A percentile compares a stretch with the other conserved stretches of the same genome.
Evolutionary conservation across 2,329 filamentous ascomycete species (phyloP).

Genomic region (Colletotrichum brevisporum): DNA sequence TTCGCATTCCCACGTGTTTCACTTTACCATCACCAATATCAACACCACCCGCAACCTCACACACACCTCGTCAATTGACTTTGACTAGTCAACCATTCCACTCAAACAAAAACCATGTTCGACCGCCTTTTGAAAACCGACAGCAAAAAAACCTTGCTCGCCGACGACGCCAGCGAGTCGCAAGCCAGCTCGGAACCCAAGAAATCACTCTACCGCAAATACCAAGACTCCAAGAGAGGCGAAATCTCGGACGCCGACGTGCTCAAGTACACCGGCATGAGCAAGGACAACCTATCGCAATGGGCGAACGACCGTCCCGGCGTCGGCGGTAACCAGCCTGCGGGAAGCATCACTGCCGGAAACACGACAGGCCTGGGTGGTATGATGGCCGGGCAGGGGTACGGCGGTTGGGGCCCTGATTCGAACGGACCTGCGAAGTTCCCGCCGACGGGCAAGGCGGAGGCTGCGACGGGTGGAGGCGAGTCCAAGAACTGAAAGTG

Average conservation of each 20-base stretch:
- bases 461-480: too few relatives aligned
- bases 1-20: too few relatives aligned
- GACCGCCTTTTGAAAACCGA: too few relatives aligned
- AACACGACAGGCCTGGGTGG: slow-evolving; percentile 48
- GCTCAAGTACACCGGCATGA: slow-evolving; percentile 58
- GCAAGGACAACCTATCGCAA: slow-evolving; percentile 46
- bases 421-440: slow-evolving; percentile 52
- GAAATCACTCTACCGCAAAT: slow-evolving; percentile 49
- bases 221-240: slow-evolving; percentile 48
- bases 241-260: slow-evolving; percentile 56
- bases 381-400: slow-evolving; percentile 45
- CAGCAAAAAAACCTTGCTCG: too few relatives aligned
- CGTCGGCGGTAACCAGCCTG: slow-evolving; percentile 57
- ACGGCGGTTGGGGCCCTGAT: slow-evolving; percentile 51
- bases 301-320: slow-evolving; percentile 56
- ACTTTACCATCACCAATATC: too few relatives aligned
- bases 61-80: too few relatives aligned
- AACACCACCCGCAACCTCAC: too few relatives aligned
- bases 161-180: too few relatives aligned
- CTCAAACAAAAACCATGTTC: too few relatives aligned
- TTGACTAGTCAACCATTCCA: too few relatives aligned
- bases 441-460: slow-evolving; percentile 43
- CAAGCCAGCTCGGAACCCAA: slow-evolving; percentile 31
- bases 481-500: too few relatives aligned
- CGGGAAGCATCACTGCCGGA: slow-evolving; percentile 51